Base-by-base conservation (phyloP, 1,139 yeast species). In the Hansenula lynferdii region DNA sequence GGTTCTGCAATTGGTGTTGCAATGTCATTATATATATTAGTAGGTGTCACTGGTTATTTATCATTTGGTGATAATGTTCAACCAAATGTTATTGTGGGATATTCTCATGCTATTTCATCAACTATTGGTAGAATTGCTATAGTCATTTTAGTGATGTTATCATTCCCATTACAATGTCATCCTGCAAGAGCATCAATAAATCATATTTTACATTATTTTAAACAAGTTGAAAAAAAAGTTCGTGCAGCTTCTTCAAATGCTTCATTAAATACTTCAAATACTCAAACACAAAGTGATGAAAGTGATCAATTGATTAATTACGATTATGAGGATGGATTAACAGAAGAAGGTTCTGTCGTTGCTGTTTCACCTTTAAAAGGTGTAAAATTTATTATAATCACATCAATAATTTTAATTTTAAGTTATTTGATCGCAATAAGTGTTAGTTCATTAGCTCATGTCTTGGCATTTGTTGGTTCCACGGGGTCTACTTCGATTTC, bases 401-500 rank as follows among this genome's bases (percentile, higher is more conserved):
- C 97, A 0, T 54, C 81, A 0, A 49, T 66, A 1, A 81, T 90
- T 29, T 74, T 90, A 22, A 35, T 74, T 0, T 58, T 70, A 20
- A 78, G 95, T 22, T 87, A 84, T 54, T 46, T 77, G 16, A 73
- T 86, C n/a, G 96, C 97, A 0, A 69, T 84, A 28, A 63, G 81
- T 1, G 94, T 90, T 7, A 70, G 74, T 1, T 86, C 96, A 0
- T 72, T 90, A 49, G 97, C 89, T 37, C 80, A 78, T 41, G 95
- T 92, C 28, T 69, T 90, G 45, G 95, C 96, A 6, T 79, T 90
- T 61, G 97, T 90, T 6, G 97, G 97, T 3, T 83, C 96, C 3
- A 90, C 97, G 0, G 97, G 97, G 0, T 86, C 96, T 3, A 89
- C 97, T 0, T 82, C 96, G 12, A 90, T 90, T 42, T 85, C 96